A percentile compares a stretch with the other conserved stretches of the same genome.
Conservation (phyloP, 768 basidiomycete genomes). For the Boletellus emodensis region DNA sequence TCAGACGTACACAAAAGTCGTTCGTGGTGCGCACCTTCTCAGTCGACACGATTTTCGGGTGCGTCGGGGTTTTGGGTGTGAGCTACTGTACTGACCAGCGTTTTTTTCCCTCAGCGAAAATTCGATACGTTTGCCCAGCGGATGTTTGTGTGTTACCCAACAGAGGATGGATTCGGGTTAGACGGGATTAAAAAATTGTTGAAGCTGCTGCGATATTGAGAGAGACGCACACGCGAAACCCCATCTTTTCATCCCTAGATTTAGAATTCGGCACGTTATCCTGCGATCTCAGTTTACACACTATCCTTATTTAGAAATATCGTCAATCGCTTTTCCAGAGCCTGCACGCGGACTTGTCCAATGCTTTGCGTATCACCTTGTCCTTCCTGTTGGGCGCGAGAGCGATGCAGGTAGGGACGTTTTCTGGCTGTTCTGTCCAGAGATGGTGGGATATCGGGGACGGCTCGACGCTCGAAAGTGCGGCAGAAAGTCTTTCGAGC, state of each 20-base stretch:
- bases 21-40: slow-evolving; percentile 36
- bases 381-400: slow-evolving; percentile 40
- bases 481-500: slow-evolving; percentile 29
- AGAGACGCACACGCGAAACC: neutral
- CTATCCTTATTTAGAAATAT: neutral
- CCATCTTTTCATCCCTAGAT: neutral
- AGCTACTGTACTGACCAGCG: neutral
- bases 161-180: slow-evolving; percentile 42
- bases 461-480: slow-evolving; percentile 20
- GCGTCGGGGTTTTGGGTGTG: slow-evolving; percentile 7
- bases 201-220: slow-evolving; percentile 31
- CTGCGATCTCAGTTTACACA: neutral
- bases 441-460: slow-evolving; percentile 36
- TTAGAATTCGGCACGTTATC: neutral
- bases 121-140: slow-evolving; percentile 40
- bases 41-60: slow-evolving; percentile 45
- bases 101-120: slow-evolving; percentile 33
- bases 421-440: slow-evolving; percentile 45
- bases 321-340: slow-evolving; percentile 31
- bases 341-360: slow-evolving; percentile 38
- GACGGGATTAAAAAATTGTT: slow-evolving; percentile 43
- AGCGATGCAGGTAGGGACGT: slow-evolving; percentile 41
- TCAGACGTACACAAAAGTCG: slow-evolving; percentile 41
- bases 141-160: slow-evolving; percentile 51
- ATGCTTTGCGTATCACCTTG: slow-evolving; percentile 35